Evolutionary conservation across 495 filamentous ascomycete genomes (phyloP), one percentile per base, ranked within the genome.

Genomic region (Penicillium canescens): DNA sequence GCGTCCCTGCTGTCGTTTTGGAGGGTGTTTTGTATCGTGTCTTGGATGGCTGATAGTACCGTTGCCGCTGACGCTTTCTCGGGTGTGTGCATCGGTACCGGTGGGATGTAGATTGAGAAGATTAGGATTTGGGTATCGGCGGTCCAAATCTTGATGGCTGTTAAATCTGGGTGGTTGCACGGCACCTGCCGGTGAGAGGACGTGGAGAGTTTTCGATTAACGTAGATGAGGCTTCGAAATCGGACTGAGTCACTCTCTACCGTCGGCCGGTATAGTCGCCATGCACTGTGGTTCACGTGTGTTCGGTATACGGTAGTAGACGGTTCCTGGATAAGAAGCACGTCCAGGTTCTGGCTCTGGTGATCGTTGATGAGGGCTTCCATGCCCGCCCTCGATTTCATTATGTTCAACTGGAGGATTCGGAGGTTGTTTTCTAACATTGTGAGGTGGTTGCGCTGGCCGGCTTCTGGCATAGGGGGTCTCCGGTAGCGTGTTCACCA

Each of bases 331-430:
- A 70, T 70, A 10, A 68, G 44, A 4, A 68, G 47, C 0, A 70
- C 18, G 38, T 70, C 60, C 4, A 70, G 53, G 31, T 58, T 53
- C 38, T 68, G 52, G 23, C 34, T 70, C 8, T 65, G 31, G 14
- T 46, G 57, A 23, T 70, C 53, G 35, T 70, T 70, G 35, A 70
- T 65, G 11, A 70, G 60, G 28, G 62, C 65, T 42, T 70, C 60
- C 44, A 70, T 70, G 16, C 59, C 41, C 47, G 57, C 23, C 36
- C 54, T 50, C 0, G 56, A 67, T 57, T 67, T 66, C 59, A 52
- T 56, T 2, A 61, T 67, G 36, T 70, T 67, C 54, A 67, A 42
- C 54, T 70, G 48, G 56, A 70, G 54, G 28, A 68, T n/a, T 16
- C 46, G 53, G 10, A 70, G 57, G 44, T 63, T 70, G 46, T 8